Percentiles rank a stretch among this genome's conserved stretches.
Evolutionary conservation across 2,329 filamentous ascomycete species (phyloP).

Genomic region (Paecilomyces variotii): DNA sequence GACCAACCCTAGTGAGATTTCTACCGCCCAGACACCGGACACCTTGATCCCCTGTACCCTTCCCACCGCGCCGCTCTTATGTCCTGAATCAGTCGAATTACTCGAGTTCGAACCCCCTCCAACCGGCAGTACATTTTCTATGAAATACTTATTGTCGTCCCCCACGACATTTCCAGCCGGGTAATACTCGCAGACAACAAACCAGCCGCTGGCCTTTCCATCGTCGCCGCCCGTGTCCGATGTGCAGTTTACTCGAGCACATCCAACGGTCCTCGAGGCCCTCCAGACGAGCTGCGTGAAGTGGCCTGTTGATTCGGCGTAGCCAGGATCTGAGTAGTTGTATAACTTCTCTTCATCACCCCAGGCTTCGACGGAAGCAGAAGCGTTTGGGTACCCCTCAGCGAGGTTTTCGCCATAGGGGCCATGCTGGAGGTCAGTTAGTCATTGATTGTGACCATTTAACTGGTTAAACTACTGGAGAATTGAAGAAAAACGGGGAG

Average conservation of each 20-base stretch:
- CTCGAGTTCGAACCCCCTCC: neutral
- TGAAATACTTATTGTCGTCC: slow-evolving; percentile 19
- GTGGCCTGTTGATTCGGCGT: slow-evolving; percentile 55
- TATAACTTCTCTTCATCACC: slow-evolving; percentile 53
- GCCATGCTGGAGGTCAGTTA: slow-evolving; percentile 36
- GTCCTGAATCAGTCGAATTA: neutral
- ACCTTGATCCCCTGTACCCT: neutral
- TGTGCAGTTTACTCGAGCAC: slow-evolving; percentile 38
- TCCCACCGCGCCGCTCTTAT: neutral
- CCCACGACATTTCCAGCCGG: slow-evolving; percentile 55
- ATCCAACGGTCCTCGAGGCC: slow-evolving; percentile 53
- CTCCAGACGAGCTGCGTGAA: slow-evolving; percentile 70
- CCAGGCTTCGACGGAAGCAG: slow-evolving; percentile 57
- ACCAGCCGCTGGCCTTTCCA: slow-evolving; percentile 39
- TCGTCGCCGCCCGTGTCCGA: slow-evolving; percentile 26
- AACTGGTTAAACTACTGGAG: slow-evolving; percentile 4
- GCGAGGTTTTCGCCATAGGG: slow-evolving; percentile 70
- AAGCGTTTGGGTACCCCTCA: slow-evolving; percentile 55
- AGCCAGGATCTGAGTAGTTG: slow-evolving; percentile 50
- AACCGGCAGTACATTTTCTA: slow-evolving; percentile 18
- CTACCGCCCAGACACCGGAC: neutral
- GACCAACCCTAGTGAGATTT: neutral
- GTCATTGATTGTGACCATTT: neutral
- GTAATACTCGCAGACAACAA: slow-evolving; percentile 63
- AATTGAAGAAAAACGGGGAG: slow-evolving; percentile 25